Evolutionary conservation across 345 rosid genomes (phyloP).

Genomic region (Mallotus nudiflorus): DNA sequence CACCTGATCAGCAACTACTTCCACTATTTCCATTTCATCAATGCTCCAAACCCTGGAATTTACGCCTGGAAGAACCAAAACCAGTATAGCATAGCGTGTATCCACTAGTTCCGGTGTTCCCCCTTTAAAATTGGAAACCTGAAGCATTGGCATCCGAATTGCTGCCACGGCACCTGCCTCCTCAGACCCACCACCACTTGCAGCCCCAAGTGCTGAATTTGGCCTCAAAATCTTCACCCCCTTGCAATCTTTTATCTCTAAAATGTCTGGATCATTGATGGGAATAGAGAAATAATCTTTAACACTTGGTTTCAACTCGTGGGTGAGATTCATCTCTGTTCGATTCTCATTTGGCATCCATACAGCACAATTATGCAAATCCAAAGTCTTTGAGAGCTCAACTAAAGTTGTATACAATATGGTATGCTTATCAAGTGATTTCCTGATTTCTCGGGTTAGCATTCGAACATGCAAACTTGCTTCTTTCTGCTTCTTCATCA

Average conservation of each 20-base stretch:
- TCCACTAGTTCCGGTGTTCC: slow-evolving; percentile 84
- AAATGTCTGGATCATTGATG: slow-evolving; percentile 57
- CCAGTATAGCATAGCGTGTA: slow-evolving; percentile 76
- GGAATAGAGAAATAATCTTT: slow-evolving; percentile 45
- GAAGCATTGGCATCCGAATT: slow-evolving; percentile 90
- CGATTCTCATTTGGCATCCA: slow-evolving; percentile 94
- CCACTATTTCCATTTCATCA: slow-evolving; percentile 78
- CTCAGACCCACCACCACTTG: slow-evolving; percentile 58
- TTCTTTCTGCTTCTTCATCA: slow-evolving; percentile 88
- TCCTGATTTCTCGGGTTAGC: slow-evolving; percentile 83
- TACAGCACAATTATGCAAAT: slow-evolving; percentile 76
- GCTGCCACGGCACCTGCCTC: slow-evolving; percentile 83
- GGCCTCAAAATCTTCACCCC: slow-evolving; percentile 64
- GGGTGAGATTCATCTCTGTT: slow-evolving; percentile 68
- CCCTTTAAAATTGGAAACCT: slow-evolving; percentile 78
- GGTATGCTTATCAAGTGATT: slow-evolving; percentile 83
- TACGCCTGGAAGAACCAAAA: slow-evolving; percentile 66
- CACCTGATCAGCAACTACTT: slow-evolving; percentile 98
- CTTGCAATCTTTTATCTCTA: slow-evolving; percentile 55
- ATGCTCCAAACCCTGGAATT: slow-evolving; percentile 59
- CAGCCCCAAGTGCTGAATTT: slow-evolving; percentile 66
- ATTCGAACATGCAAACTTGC: slow-evolving; percentile 85
- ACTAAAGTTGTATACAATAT: slow-evolving; percentile 80
- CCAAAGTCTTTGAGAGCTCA: slow-evolving; percentile 88
- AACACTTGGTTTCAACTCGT: slow-evolving; percentile 56